These are phyloP conservation scores for Saprolegnia diclina DNA, from an alignment of 352 stramenopile genomes.

Conservation along the genomic window DNA sequence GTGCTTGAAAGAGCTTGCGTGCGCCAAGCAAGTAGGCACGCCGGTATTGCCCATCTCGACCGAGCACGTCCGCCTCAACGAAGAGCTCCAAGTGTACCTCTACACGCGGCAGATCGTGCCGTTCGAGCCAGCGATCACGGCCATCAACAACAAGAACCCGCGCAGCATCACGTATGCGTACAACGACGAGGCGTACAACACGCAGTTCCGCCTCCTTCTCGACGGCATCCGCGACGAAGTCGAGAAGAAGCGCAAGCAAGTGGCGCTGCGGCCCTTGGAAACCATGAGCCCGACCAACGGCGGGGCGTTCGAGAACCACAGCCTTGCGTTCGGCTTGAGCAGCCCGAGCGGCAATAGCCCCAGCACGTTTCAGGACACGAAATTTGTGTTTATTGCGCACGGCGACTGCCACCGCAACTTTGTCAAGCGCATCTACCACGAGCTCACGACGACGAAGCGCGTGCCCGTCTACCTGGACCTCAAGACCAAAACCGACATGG, in stretches of 20 bases:
- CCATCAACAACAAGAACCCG: slow-evolving; percentile 33
- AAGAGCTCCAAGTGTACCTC: slow-evolving; percentile 81
- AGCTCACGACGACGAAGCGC: slow-evolving; percentile 33
- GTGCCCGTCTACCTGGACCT: slow-evolving; percentile 21
- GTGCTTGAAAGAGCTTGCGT: slow-evolving; percentile 57
- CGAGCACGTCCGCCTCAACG: slow-evolving; percentile 57
- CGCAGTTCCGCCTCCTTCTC: slow-evolving; percentile 58
- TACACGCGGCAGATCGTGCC: slow-evolving; percentile 78
- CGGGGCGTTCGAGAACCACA: background rate
- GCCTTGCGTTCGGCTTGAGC: slow-evolving; percentile 20
- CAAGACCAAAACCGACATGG: slow-evolving; percentile 44
- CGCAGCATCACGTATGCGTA: slow-evolving; percentile 50
- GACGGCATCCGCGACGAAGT: slow-evolving; percentile 78
- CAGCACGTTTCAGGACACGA: slow-evolving; percentile 41
- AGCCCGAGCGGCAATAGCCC: slow-evolving; percentile 19
- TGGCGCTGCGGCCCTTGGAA: background rate
- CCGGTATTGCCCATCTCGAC: slow-evolving; percentile 75
- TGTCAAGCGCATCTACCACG: slow-evolving; percentile 57
- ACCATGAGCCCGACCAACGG: background rate
- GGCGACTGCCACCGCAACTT: slow-evolving; percentile 69
- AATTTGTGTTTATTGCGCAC: slow-evolving; percentile 83
- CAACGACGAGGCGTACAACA: slow-evolving; percentile 60
- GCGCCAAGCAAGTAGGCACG: slow-evolving; percentile 70
- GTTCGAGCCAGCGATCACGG: slow-evolving; percentile 63
- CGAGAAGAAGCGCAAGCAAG: slow-evolving; percentile 43